Evolutionary conservation across 2,329 filamentous ascomycete species (phyloP).

Genomic region (Fusarium tupiense): DNA sequence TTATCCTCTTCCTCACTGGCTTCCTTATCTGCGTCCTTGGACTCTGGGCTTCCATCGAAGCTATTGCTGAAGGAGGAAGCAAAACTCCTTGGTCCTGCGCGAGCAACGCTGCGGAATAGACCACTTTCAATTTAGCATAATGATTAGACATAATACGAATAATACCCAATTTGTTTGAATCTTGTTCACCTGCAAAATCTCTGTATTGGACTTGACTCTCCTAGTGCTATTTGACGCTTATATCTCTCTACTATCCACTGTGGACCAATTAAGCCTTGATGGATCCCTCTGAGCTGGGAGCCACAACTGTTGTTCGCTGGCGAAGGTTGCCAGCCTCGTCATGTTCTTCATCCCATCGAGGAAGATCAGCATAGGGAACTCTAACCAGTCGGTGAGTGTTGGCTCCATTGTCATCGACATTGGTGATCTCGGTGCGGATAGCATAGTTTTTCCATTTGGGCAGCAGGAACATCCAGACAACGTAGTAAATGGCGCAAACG

Average conservation of each 20-base stretch:
- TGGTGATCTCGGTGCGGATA: slow-evolving; percentile 64
- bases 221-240: not conserved
- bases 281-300: not conserved
- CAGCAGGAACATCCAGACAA: slow-evolving; percentile 65
- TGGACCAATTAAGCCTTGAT: not conserved
- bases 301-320: not conserved
- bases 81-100: slow-evolving; percentile 51
- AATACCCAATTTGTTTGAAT: slow-evolving; percentile 3
- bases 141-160: not conserved
- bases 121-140: rapidly evolving
- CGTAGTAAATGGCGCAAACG: slow-evolving; percentile 66
- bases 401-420: slow-evolving; percentile 52
- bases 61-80: slow-evolving; percentile 45
- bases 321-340: slow-evolving; percentile 55
- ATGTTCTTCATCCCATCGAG: slow-evolving; percentile 67
- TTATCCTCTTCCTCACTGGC: slow-evolving; percentile 47
- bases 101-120: slow-evolving; percentile 40
- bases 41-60: slow-evolving; percentile 52
- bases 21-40: slow-evolving; percentile 51
- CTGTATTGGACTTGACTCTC: rapidly evolving
- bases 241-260: rapidly evolving
- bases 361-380: slow-evolving; percentile 61
- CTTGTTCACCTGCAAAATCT: not conserved
- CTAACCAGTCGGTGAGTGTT: slow-evolving; percentile 61
- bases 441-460: slow-evolving; percentile 63